Conservation (phyloP, 2,329 filamentous ascomycete species). For the Dendrostoma leiphaemia region DNA sequence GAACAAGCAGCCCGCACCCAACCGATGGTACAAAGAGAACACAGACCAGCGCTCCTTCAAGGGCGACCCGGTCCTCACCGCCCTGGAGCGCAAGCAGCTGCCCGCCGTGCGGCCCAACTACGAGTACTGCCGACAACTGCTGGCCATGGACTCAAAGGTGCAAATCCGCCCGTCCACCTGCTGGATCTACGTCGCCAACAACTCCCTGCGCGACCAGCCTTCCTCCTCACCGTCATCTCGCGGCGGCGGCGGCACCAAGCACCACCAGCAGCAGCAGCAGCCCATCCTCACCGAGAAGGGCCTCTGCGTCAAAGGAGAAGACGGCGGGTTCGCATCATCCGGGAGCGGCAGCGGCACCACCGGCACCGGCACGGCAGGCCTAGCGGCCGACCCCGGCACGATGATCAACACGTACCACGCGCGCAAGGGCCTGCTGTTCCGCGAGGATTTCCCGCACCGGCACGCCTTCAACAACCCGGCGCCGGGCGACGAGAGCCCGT, state of each 20-base stretch:
- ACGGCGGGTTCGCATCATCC: no score
- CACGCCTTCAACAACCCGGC: slow-evolving; percentile 48
- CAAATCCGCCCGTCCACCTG: slow-evolving; percentile 56
- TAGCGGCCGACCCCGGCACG: background rate
- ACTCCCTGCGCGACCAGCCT: slow-evolving; percentile 40
- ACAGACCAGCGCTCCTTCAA: slow-evolving; percentile 57
- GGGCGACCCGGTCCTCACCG: slow-evolving; percentile 61
- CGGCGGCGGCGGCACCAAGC: slow-evolving; percentile 42
- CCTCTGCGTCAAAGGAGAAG: slow-evolving; percentile 7
- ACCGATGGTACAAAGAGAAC: slow-evolving; percentile 23
- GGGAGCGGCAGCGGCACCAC: background rate
- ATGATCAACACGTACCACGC: slow-evolving; percentile 17
- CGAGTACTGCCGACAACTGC: slow-evolving; percentile 57
- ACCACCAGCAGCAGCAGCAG: slow-evolving; percentile 41
- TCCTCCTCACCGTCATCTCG: slow-evolving; percentile 1
- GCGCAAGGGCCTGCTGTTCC: slow-evolving; percentile 30
- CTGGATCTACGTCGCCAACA: slow-evolving; percentile 58
- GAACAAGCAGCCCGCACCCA: slow-evolving; percentile 26
- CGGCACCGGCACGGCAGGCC: background rate
- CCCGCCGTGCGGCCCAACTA: slow-evolving; percentile 61
- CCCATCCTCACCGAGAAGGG: slow-evolving; percentile 11
- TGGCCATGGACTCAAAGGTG: slow-evolving; percentile 52
- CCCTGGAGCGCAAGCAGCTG: slow-evolving; percentile 55
- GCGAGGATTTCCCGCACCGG: slow-evolving; percentile 54
- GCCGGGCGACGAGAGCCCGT: slow-evolving; percentile 42